Base-by-base conservation (phyloP, 2,329 filamentous ascomycete genomes). In the Aspergillus sp. region DNA sequence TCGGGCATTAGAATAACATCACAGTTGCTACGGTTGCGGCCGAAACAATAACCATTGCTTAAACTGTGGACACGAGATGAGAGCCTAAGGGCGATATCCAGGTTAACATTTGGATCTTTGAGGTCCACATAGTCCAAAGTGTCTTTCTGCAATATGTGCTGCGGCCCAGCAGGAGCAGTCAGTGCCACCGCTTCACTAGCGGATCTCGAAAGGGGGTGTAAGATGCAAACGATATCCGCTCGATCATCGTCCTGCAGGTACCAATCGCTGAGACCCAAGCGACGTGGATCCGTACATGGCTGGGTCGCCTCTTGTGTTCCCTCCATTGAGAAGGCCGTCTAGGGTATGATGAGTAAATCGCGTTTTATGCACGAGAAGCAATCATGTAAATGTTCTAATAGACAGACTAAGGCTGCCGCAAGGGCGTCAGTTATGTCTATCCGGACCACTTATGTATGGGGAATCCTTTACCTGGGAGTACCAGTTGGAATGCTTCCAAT, bases 201-300 rank as follows among this genome's bases (percentile, higher is more conserved):
- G 26, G 79, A 78, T 35, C 80, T 74, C 2, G 88, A 87, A 54
- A 80, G 81, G 7, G 91, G 90, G 56, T 94, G 83, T 29, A 97
- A 77, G 48, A 96, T 82, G 69, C 89, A 94, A 54, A 95, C 80
- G 56, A 96, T 88, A 68, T 96, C 90, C 51, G 87, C 80, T 43
- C 93, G 79, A 64, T 95, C 90, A 54, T 86, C 79, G 56, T 90
- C 84, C 45, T 79, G 84, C 51, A 96, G 82, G 47, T 87, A 88
- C 36, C 88, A 93, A 63, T 88, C 86, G 66, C 88, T 85, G 63
- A 84, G 77, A 47, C 88, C 88, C 51, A 86, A 65, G 46, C 88
- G 82, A 52, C 88, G 81, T 36, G 88, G 88, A 64, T 96, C 89
- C 54, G 89, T 73, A 59, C 86, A 81, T 62, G 81, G 82, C 64